These are phyloP conservation scores for Leccinum ponderosum DNA, from an alignment of 1,284 basidiomycete species.

Conservation along the genomic window DNA sequence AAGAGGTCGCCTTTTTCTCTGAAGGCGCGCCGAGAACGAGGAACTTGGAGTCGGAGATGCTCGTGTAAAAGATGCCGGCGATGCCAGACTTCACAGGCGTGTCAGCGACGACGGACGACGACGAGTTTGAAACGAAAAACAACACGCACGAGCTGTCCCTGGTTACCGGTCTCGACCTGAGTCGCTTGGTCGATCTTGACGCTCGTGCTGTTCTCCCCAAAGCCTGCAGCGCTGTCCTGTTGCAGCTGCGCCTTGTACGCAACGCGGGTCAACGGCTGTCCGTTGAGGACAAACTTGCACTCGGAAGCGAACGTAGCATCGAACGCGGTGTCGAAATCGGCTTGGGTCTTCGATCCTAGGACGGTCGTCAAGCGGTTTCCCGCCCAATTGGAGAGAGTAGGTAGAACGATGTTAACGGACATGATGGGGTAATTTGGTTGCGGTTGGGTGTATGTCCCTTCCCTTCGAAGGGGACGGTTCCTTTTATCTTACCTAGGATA, in stretches of 20 bases:
- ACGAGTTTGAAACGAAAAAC: not conserved
- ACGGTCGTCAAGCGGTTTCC: conserved; percentile 35
- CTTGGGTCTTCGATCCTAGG: conserved; percentile 33
- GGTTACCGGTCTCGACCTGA: conserved; percentile 24
- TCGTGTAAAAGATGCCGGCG: conserved; percentile 33
- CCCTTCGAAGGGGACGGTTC: not conserved
- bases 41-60: conserved; percentile 31
- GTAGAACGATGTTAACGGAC: conserved; percentile 34
- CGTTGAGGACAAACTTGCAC: conserved; percentile 38
- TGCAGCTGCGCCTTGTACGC: conserved; percentile 30
- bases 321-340: conserved; percentile 35
- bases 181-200: conserved; percentile 30
- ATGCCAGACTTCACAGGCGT: conserved; percentile 20
- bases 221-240: conserved; percentile 26
- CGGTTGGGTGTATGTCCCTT: not conserved
- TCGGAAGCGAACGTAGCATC: conserved; percentile 35
- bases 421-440: conserved; percentile 10
- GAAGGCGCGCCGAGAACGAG: conserved; percentile 32
- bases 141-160: conserved; percentile 29
- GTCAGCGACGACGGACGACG: not conserved
- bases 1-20: conserved; percentile 22
- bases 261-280: conserved; percentile 25
- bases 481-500: not conserved
- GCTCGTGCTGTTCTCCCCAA: conserved; percentile 12
- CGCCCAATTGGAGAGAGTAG: conserved; percentile 38